Conservation (phyloP, 1,139 yeast genomes). For the Geotrichum histeridarum region DNA sequence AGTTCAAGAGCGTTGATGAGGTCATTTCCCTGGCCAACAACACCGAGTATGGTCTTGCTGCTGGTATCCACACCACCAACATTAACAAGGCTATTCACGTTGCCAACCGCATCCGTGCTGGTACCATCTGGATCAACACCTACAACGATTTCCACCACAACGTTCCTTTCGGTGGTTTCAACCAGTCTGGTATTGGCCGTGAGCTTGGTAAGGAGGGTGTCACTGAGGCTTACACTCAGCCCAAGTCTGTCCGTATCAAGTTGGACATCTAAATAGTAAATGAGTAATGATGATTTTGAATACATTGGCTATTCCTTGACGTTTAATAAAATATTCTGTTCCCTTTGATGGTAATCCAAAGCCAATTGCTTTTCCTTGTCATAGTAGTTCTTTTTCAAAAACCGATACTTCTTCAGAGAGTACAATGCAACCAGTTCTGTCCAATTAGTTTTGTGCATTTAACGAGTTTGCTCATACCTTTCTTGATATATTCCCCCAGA, state of each 20-base stretch:
- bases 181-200: constrained; percentile 80
- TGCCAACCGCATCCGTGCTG: constrained; percentile 65
- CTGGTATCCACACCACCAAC: constrained; percentile 72
- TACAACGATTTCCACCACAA: constrained; percentile 74
- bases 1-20: constrained; percentile 68
- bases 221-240: constrained; percentile 69
- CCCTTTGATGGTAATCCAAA: not conserved
- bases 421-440: constrained; percentile 36
- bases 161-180: constrained; percentile 75
- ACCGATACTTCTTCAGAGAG: constrained; percentile 34
- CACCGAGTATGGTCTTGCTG: constrained; percentile 76
- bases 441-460: not conserved
- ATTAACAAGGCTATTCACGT: constrained; percentile 57
- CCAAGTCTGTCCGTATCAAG: constrained; percentile 53
- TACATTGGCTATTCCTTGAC: not conserved
- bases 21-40: constrained; percentile 65
- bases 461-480: constrained; percentile 15
- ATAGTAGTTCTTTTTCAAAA: constrained; percentile 34
- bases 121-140: constrained; percentile 75
- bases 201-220: constrained; percentile 75
- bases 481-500: constrained; percentile 38
- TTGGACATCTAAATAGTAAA: constrained; percentile 5
- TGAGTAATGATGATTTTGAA: not conserved
- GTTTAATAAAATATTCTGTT: constrained; percentile 1
- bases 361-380: constrained; percentile 11